Evolutionary conservation across 148 eudicot species (phyloP), one percentile per base, ranked within the genome.

Genomic region (Cornus controversa): DNA sequence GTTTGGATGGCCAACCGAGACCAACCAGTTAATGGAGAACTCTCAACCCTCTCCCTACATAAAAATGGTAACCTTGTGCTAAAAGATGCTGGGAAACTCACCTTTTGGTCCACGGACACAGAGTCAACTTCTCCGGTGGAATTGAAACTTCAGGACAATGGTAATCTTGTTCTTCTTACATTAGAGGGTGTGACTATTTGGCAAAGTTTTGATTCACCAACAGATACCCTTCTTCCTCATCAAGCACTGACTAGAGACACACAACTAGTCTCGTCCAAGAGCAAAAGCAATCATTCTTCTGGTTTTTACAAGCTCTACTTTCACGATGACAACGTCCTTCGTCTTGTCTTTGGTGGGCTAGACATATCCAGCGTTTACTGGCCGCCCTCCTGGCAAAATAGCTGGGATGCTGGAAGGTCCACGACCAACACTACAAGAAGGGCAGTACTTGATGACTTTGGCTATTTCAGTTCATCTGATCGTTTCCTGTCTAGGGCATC

Each of bases 181-280:
- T 23, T 47, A 10, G 62, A 57, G 27, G 40, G n/a, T 11, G 1
- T 15, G 4, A 66, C 25, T 8, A 45, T 85, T 0, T 88, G 93
- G 90, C 87, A 88, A 74, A 90, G 90, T 50, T 90, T 90, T 25
- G 80, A 85, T 47, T 88, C 73, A 3, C 91, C 90, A 20, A 83
- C 90, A 3, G 67, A 90, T 58, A 83, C 86, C 0, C 82, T 85
- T 58, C 86, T 88, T 53, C 85, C 90, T 10, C 8, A 68, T 36
- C 91, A 90, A 70, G 47, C 23, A 5, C 58, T 88, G 5, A 86
- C 82, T 9, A 71, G 80, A 76, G 42, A 70, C 16, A 20, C 67
- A 0, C 45, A 5, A 11, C 79, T 88, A 0, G 31, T 88, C 37
- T 84, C 93, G 6, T 81, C 83, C 37, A 62, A 83, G 42, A 82